Base-by-base conservation (phyloP, 306 rosid species). In the Parietaria judaica region DNA sequence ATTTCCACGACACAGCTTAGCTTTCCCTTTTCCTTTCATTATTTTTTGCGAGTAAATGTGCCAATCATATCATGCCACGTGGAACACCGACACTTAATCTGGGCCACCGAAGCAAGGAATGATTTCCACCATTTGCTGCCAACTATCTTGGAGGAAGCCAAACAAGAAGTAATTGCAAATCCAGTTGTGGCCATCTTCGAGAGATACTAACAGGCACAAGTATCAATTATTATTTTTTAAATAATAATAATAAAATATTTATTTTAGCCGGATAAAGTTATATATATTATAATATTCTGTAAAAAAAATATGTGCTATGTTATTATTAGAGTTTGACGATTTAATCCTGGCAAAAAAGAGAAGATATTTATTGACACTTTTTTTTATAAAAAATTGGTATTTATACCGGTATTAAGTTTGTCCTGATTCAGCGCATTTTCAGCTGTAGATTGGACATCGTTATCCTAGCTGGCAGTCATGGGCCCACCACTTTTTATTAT, bases 381-480 rank as follows among this genome's bases (percentile, higher is more conserved):
- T 23, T 23, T 23, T 23, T 23, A 23, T 23, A 0, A 23, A 23
- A 23, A 23, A 0, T 23, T 23, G 31, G 31, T 23, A 23, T 23
- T 23, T 23, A 23, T 23, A 23, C 31, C 23, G 16, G 5, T n/a
- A 8, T 1, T n/a, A 10, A 4, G 31, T n/a, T 3, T 15, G 31
- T 7, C 9, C 47, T 57, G 6, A 58, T 58, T 60, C 11, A 1
- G 36, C 8, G 50, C 36, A 60, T n/a, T 41, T 41, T 13, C 35
- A 63, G 66, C 56, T 48, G 13, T 23, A 15, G 7, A 45, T 11
- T 17, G 48, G 6, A 41, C 1, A 41, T 16, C n/a, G 60, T 43
- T 39, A 17, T 54, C 63, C 57, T 61, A 14, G 59, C 74, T 70
- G 64, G 43, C 58, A 55, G 63, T 70, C 58, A 63, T 70, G 55